Percentiles rank a stretch among this genome's conserved stretches.
phyloP scores from a whole-genome alignment of 1,284 basidiomycete genomes.

The Microbotryum silenes-acaulis region DNA sequence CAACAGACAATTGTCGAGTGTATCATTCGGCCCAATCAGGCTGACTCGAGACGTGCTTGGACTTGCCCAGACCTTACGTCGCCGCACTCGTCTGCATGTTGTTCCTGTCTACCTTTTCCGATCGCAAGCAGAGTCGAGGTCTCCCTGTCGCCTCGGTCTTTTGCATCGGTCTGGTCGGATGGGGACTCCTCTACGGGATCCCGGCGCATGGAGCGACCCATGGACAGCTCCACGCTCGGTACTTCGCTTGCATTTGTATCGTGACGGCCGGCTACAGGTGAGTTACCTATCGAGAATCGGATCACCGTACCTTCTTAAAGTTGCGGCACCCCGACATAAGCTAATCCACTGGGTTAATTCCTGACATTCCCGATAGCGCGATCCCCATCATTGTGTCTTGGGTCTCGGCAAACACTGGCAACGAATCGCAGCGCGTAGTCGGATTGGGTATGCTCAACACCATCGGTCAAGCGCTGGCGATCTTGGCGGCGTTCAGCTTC shows the following conservation, averaged over 20 bases:
- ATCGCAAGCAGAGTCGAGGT: conserved; percentile 63
- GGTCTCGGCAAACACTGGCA: conserved; percentile 40
- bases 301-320: too few species aligned
- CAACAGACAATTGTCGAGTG: too few species aligned
- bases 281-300: too few species aligned
- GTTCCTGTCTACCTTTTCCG: conserved; percentile 58
- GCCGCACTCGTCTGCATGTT: conserved; percentile 45
- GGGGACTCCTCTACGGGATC: conserved; percentile 41
- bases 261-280: conserved; percentile 38
- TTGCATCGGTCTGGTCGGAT: conserved; percentile 43
- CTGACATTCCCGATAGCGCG: conserved; percentile 30
- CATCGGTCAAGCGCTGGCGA: conserved; percentile 44
- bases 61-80: conserved; percentile 28
- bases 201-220: conserved; percentile 27
- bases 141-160: conserved; percentile 41
- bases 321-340: too few species aligned
- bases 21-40: too few species aligned
- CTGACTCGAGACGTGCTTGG: too few species aligned
- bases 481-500: conserved; percentile 46
- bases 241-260: conserved; percentile 38
- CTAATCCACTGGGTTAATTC: too few species aligned
- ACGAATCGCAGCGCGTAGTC: conserved; percentile 43
- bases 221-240: too few species aligned
- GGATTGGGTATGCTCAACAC: conserved; percentile 45
- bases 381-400: conserved; percentile 37